These are phyloP conservation scores for Trichoderma atroviride DNA, from an alignment of 2,329 filamentous ascomycete genomes.

Conservation along the genomic window DNA sequence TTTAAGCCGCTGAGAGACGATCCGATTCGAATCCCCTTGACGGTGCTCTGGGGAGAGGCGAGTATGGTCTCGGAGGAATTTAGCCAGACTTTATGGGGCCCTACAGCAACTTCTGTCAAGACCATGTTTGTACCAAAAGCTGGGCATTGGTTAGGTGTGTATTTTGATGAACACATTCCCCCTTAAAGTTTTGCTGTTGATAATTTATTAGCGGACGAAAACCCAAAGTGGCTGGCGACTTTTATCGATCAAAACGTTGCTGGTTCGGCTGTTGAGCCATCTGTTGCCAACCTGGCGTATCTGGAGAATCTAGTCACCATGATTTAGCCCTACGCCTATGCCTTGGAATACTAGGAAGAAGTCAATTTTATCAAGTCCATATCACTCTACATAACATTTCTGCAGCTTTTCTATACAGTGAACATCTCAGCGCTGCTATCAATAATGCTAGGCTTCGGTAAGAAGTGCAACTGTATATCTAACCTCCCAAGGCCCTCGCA, in stretches of 20 bases:
- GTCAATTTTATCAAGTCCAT: no score
- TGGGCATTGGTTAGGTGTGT: conserved; percentile 18
- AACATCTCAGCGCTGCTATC: no score
- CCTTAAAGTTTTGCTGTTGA: background rate
- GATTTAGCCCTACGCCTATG: background rate
- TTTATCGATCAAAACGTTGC: conserved; percentile 11
- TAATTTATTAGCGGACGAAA: background rate
- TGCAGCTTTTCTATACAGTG: no score
- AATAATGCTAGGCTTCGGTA: no score
- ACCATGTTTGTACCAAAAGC: conserved; percentile 7
- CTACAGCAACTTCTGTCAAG: conserved; percentile 5
- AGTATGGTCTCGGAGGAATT: conserved; percentile 31
- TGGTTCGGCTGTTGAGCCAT: background rate
- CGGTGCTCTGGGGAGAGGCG: conserved; percentile 37
- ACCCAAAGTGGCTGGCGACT: conserved; percentile 1
- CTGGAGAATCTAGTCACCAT: conserved; percentile 1
- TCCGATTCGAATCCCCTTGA: conserved; percentile 29
- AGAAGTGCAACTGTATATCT: background rate
- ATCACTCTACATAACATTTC: no score
- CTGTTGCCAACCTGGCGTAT: background rate
- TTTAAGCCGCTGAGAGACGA: conserved; percentile 38
- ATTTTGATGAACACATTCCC: background rate
- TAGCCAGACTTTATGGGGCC: conserved; percentile 13
- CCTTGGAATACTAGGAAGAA: no score
- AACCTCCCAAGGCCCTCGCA: no score